Evolutionary conservation across 1,284 basidiomycete genomes (phyloP).

Genomic region (Gymnopus androsaceus): DNA sequence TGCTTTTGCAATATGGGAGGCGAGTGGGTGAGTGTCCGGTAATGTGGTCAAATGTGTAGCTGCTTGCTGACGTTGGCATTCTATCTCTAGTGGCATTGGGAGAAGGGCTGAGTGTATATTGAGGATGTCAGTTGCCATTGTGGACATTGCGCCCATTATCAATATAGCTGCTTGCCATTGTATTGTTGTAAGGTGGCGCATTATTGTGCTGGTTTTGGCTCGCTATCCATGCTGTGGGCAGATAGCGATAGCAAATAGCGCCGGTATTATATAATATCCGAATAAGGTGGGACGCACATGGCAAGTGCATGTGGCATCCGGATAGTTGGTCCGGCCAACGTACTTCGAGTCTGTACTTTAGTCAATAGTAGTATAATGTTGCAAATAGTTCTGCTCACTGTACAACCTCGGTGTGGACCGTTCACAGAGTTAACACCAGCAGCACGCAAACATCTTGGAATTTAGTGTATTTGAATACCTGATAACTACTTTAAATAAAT

Average conservation of each 20-base stretch:
- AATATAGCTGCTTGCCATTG: neutral
- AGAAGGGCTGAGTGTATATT: slow-evolving; percentile 1
- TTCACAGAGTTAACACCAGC: too few relatives aligned
- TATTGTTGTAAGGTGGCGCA: neutral
- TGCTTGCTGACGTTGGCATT: neutral
- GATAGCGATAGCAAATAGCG: too few relatives aligned
- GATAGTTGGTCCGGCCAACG: too few relatives aligned
- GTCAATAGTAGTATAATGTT: too few relatives aligned
- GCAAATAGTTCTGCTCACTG: too few relatives aligned
- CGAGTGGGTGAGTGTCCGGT: neutral
- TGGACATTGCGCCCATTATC: neutral
- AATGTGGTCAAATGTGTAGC: neutral
- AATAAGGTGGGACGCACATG: too few relatives aligned
- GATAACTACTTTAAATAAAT: slow-evolving; percentile 23
- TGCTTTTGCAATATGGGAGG: neutral
- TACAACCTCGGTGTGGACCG: too few relatives aligned
- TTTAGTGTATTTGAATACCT: too few relatives aligned
- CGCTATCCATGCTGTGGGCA: neutral
- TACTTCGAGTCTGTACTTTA: too few relatives aligned
- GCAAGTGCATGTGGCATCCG: too few relatives aligned
- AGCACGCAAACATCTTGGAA: too few relatives aligned
- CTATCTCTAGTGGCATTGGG: neutral
- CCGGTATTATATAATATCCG: too few relatives aligned
- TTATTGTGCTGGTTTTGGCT: neutral
- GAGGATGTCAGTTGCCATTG: neutral